Base-by-base conservation (phyloP, 169 alveolate genomes). In the Plasmodium reichenowi region DNA sequence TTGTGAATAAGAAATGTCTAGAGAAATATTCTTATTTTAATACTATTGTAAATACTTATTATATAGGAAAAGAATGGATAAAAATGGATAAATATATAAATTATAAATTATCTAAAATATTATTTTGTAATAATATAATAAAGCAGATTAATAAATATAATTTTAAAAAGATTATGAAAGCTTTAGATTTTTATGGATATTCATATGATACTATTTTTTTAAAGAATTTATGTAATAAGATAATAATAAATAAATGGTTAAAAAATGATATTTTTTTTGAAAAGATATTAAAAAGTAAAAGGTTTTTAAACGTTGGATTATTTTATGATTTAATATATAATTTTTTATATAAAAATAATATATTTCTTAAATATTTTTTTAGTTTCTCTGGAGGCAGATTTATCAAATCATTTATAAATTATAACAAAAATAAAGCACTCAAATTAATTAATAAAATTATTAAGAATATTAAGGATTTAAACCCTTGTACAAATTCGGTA, bases 151-250 rank as follows among this genome's bases (percentile, higher is more conserved):
- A 32, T 70, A 68, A 26, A 78, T 43, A 13, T 0, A 78, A 78
- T 58, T 78, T 78, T 70, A 78, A 78, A 56, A 48, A 56, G 15
- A 59, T 78, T 78, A 66, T 78, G 75, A 66, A 64, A 17, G 48
- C 89, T 50, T 59, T 78, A 56, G 89, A 78, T 3, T 78, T 78
- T 66, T 78, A 78, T 70, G 89, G 89, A 6, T 78, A 78, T 66
- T 22, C 67, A 5, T 78, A 78, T 43, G 68, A 78, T 47, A 64
- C 52, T 78, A 63, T 59, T n/a, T 78, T 78, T 78, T 78, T 78
- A 66, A 78, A 78, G 64, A 78, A 70, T 29, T 32, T 78, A 7
- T 78, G 71, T 66, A 78, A 78, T 78, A 78, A 54, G 47, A 71
- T 78, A 2, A 78, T 56, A 26, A 64, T 78, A 66, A 78, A 78